Base-by-base conservation (phyloP, 73 alveolate species). In the Blepharisma japonicum region DNA sequence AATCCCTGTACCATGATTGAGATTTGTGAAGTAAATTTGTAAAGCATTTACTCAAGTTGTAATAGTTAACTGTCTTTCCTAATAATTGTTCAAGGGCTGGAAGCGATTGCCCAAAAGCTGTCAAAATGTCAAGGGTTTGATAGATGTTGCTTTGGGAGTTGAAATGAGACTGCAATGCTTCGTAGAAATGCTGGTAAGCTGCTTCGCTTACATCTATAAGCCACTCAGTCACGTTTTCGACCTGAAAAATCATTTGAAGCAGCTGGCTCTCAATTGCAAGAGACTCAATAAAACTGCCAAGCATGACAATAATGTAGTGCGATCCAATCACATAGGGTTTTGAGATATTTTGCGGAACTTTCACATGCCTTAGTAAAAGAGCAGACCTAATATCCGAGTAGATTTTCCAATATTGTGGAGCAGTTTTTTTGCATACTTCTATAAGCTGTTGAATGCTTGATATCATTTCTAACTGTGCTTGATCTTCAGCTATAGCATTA, bases 1-100 rank as follows among this genome's bases (percentile, higher is more conserved):
- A 61, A 20, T 61, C 74, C 74, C 74, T 61, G 47, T 61, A 61
- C 74, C 74, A 61, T 3, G 49, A 14, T 4, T 61, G 74, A 25
- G 49, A 61, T 61, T 61, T 61, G 18, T 61, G 74, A 14, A 61
- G 47, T 9, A 61, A 14, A 61, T n/a, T 61, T 2, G 74, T 61
- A 14, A 20, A 25, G 23, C 18, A 9, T 25, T 61, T 61, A 5
- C 49, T 18, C 2, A 25, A 14, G 18, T n/a, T 25, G 47, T 61
- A 61, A 25, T 61, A 61, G 14, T 61, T 61, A 0, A 61, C 74
- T 61, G 74, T 20, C 47, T 61, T 61, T 5, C 74, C 74, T 5
- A 61, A 25, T 18, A 25, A 18, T 61, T 14, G 18, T 61, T 61
- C 74, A 25, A 61, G 14, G n/a, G 14, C 46, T 18, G 50, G 50